Conservation (phyloP, 768 basidiomycete genomes). For the Mycena haematopus region DNA sequence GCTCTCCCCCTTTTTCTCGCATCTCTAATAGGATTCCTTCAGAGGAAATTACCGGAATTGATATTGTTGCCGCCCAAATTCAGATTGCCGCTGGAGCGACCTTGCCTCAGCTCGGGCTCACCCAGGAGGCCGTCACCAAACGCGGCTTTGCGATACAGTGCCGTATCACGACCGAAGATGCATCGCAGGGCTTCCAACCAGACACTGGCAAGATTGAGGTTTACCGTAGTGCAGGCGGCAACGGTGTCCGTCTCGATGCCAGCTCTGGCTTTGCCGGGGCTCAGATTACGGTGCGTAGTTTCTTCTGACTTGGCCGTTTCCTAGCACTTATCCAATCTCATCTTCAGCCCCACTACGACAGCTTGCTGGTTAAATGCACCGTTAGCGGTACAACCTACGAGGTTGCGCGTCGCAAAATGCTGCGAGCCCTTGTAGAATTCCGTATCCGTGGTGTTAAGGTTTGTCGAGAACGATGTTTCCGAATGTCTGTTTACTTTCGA, state of each 20-base stretch:
- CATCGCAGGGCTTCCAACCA: conserved; percentile 91
- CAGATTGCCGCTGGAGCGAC: conserved; percentile 99
- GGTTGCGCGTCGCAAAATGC: conserved; percentile 98
- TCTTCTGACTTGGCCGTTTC: not conserved
- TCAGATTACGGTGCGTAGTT: conserved; percentile 84
- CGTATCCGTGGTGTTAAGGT: conserved; percentile 99
- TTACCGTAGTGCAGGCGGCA: conserved; percentile 97
- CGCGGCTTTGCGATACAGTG: conserved; percentile 98
- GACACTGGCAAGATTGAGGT: conserved; percentile 99
- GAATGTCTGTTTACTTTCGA: not conserved
- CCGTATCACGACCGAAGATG: conserved; percentile 97
- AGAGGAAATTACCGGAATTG: conserved; percentile 99
- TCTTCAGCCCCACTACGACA: conserved; percentile 93
- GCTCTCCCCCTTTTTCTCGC: conserved; percentile 8
- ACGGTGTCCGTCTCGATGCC: conserved; percentile 96
- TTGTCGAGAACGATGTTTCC: conserved; percentile 12
- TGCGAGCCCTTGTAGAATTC: conserved; percentile 99
- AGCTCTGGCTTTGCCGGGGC: conserved; percentile 98
- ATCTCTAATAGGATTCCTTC: conserved; percentile 23
- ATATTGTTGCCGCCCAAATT: conserved; percentile 98
- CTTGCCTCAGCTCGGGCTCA: conserved; percentile 91
- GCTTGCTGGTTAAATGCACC: conserved; percentile 93
- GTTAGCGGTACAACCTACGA: conserved; percentile 98
- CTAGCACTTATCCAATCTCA: not conserved
- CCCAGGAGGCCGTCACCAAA: conserved; percentile 94